Conservation (phyloP, 768 basidiomycete genomes). For the Russula sp. region DNA sequence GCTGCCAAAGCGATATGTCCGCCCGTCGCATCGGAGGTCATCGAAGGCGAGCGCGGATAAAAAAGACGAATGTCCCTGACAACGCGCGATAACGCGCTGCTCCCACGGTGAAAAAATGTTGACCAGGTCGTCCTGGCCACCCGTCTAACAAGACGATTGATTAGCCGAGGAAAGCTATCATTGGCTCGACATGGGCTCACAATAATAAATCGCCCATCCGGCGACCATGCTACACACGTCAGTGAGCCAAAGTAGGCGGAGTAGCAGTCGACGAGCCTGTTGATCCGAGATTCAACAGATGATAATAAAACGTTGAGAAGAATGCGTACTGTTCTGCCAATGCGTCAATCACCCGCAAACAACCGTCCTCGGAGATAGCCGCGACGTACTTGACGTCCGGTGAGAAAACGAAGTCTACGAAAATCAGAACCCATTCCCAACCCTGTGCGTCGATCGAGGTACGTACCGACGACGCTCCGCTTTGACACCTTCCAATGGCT, state of each 20-base stretch:
- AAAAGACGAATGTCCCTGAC: constrained; percentile 96
- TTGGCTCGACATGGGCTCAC: constrained; percentile 35
- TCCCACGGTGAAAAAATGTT: constrained; percentile 96
- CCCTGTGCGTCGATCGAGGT: neutral
- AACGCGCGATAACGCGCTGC: constrained; percentile 88
- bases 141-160: constrained; percentile 49
- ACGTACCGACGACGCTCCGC: constrained; percentile 65
- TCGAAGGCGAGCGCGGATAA: constrained; percentile 89
- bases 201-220: constrained; percentile 89
- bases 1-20: constrained; percentile 91
- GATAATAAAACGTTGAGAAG: neutral
- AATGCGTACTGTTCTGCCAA: constrained; percentile 70
- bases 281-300: neutral
- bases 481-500: constrained; percentile 83
- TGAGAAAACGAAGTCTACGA: constrained; percentile 82
- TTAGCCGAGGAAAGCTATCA: neutral
- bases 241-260: constrained; percentile 92
- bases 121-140: constrained; percentile 94
- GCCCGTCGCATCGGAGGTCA: constrained; percentile 76
- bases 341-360: constrained; percentile 83
- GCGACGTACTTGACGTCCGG: constrained; percentile 90
- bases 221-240: constrained; percentile 90
- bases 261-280: constrained; percentile 87
- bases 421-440: constrained; percentile 3
- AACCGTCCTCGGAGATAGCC: constrained; percentile 89